Percentiles rank a stretch among this genome's conserved stretches.
These are phyloP conservation scores for Priceomyces fermenticarens DNA, from an alignment of 805 yeast species.

Conservation along the genomic window DNA sequence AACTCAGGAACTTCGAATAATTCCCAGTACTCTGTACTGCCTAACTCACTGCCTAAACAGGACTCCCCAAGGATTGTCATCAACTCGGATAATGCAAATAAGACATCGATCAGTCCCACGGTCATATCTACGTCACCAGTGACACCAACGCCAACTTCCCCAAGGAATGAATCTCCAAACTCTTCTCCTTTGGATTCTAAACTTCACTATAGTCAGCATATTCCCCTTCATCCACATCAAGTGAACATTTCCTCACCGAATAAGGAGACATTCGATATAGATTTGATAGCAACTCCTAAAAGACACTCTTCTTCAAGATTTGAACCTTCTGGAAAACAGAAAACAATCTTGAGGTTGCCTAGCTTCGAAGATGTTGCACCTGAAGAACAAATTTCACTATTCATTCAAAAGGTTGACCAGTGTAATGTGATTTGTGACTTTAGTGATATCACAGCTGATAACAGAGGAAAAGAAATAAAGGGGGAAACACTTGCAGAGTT, in stretches of 20 bases:
- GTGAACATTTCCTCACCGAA: conserved; percentile 53
- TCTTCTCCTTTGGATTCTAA: conserved; percentile 7
- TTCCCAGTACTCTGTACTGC: conserved; percentile 8
- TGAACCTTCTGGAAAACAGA: conserved; percentile 58
- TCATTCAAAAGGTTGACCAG: conserved; percentile 86
- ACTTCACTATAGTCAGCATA: conserved; percentile 17
- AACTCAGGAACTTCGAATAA: conserved; percentile 4
- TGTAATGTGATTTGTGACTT: conserved; percentile 91
- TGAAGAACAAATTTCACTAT: conserved; percentile 74
- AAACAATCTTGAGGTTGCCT: conserved; percentile 70
- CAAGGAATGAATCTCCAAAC: conserved; percentile 2
- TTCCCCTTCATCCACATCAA: conserved; percentile 14
- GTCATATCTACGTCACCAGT: conserved; percentile 18
- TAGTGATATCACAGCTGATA: conserved; percentile 86
- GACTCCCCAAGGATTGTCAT: conserved; percentile 21
- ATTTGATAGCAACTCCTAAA: conserved; percentile 74
- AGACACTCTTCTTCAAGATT: conserved; percentile 91
- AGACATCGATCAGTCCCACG: conserved; percentile 7
- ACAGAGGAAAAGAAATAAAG: conserved; percentile 90
- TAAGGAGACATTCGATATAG: conserved; percentile 69
- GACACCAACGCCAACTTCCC: conserved; percentile 11
- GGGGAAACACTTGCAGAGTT: conserved; percentile 83
- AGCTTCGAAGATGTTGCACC: conserved; percentile 81
- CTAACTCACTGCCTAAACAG: conserved; percentile 15
- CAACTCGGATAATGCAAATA: conserved; percentile 11